Percentiles rank a stretch among this genome's conserved stretches.
Evolutionary conservation across 2,329 filamentous ascomycete species (phyloP).

Genomic region (Aureobasidium sp.): DNA sequence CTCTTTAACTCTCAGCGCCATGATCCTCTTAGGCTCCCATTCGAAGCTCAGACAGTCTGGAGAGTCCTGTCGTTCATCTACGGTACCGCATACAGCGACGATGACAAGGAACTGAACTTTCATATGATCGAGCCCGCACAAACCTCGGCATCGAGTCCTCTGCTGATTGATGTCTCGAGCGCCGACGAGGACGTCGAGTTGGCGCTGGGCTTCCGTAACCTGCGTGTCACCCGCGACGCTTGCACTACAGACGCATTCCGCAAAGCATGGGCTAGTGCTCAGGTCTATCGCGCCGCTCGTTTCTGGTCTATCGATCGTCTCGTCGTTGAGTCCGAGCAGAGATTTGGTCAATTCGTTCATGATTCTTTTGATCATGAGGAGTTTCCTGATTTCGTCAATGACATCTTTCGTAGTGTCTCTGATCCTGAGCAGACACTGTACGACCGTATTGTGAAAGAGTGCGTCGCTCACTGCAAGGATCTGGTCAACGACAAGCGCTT

Average conservation of each 20-base stretch:
- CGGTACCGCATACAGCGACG: not conserved
- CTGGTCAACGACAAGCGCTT: not conserved
- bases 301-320: not conserved
- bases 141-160: not conserved
- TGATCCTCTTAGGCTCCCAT: not conserved
- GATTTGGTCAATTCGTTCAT: not conserved
- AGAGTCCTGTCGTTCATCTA: conserved; percentile 1
- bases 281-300: not conserved
- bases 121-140: not conserved
- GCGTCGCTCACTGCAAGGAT: not conserved
- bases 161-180: not conserved
- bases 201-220: not conserved
- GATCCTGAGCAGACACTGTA: not conserved
- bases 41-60: conserved; percentile 1
- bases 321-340: not conserved
- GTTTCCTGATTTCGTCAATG: not conserved
- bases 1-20: too few species aligned
- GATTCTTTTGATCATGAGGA: not conserved
- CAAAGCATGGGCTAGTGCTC: not conserved
- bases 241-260: not conserved
- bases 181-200: not conserved
- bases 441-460: not conserved
- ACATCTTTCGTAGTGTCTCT: not conserved
- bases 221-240: not conserved
- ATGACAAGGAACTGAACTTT: not conserved